A percentile compares a stretch with the other conserved stretches of the same genome.
Conservation (phyloP, 108 stramenopile genomes). For the Nannochloropsis salina region DNA sequence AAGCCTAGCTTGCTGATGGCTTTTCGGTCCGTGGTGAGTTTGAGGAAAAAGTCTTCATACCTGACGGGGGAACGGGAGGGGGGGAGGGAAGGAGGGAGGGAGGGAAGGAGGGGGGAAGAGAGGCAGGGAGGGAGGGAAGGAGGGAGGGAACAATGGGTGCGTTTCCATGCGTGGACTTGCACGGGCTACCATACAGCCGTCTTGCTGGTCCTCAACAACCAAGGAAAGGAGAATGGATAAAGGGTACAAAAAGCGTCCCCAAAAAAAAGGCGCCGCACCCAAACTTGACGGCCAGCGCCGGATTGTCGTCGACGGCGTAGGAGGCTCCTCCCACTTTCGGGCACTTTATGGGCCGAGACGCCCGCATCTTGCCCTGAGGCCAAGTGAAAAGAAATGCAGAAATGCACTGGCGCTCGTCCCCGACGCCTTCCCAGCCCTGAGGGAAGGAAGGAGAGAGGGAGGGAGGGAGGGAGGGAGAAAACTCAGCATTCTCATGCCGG, state of each 20-base stretch:
- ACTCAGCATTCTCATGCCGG: too few relatives aligned
- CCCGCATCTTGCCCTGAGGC: constrained; percentile 2
- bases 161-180: too few relatives aligned
- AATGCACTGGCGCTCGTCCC: neutral
- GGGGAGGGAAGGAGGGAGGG: neutral
- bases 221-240: neutral
- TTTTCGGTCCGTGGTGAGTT: neutral
- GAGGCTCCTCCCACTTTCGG: neutral
- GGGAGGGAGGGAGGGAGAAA: neutral
- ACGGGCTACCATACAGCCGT: neutral
- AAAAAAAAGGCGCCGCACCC: neutral
- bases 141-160: too few relatives aligned
- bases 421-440: neutral
- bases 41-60: neutral
- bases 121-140: neutral
- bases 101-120: too few relatives aligned
- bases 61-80: neutral
- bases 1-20: neutral
- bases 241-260: neutral
- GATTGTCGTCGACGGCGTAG: neutral
- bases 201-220: neutral
- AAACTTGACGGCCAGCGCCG: neutral
- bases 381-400: neutral
- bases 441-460: neutral
- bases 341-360: neutral